A percentile compares a stretch with the other conserved stretches of the same genome.
phyloP scores from a whole-genome alignment of 495 filamentous ascomycete genomes.

The Aspergillus steynii region DNA sequence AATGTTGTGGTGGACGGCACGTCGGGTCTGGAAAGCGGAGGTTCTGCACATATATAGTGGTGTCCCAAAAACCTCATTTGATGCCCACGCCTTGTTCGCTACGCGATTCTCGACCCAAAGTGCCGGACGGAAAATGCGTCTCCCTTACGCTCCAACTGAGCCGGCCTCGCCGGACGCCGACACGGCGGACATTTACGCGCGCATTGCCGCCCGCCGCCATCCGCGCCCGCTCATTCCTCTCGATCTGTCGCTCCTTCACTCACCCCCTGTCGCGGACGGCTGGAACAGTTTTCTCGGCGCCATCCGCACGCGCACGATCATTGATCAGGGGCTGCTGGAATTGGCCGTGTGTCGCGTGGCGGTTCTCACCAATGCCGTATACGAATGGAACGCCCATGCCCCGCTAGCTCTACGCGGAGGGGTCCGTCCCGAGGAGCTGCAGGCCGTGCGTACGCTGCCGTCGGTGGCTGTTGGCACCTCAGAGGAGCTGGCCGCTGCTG shows the following conservation, averaged over 20 bases:
- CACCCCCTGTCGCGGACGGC: conserved; percentile 67
- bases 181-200: conserved; percentile 53
- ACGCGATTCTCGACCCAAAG: background rate
- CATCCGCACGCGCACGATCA: conserved; percentile 62
- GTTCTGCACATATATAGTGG: background rate
- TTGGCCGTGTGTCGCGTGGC: conserved; percentile 60
- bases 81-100: background rate
- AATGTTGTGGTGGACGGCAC: background rate
- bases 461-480: conserved; percentile 30
- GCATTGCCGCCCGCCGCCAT: conserved; percentile 59
- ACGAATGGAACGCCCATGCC: conserved; percentile 78
- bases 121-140: conserved; percentile 53
- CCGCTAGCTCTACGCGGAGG: conserved; percentile 57
- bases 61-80: background rate
- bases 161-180: conserved; percentile 33
- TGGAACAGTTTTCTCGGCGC: conserved; percentile 77
- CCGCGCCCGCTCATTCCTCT: conserved; percentile 65
- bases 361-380: conserved; percentile 69
- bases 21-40: background rate
- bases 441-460: conserved; percentile 42
- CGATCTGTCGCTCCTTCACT: conserved; percentile 70
- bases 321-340: conserved; percentile 56
- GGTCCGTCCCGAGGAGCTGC: conserved; percentile 42
- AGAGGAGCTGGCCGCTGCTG: conserved; percentile 21
- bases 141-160: conserved; percentile 61